Evolutionary conservation across 2,329 filamentous ascomycete species (phyloP).

Genomic region (Arthrobotrys entomopaga): DNA sequence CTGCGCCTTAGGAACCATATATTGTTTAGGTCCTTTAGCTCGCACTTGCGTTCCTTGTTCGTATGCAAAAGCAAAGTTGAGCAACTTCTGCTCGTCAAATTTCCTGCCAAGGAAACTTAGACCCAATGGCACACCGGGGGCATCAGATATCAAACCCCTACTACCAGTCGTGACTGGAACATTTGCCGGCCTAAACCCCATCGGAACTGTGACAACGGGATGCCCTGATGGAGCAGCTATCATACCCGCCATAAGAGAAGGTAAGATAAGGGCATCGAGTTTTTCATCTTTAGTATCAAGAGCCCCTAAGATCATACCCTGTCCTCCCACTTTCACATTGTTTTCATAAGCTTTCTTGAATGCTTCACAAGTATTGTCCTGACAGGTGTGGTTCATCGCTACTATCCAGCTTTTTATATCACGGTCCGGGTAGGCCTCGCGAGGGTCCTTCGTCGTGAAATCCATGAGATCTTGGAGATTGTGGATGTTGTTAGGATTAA

Average conservation of each 20-base stretch:
- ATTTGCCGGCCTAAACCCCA: slow-evolving; percentile 13
- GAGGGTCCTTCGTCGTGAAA: slow-evolving; percentile 20
- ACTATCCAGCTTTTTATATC: slow-evolving; percentile 9
- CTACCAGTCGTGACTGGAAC: not conserved
- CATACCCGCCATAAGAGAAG: not conserved
- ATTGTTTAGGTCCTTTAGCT: slow-evolving; percentile 24
- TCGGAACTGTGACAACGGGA: slow-evolving; percentile 23
- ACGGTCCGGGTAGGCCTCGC: slow-evolving; percentile 25
- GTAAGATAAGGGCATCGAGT: slow-evolving; percentile 29
- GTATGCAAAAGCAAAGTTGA: slow-evolving; percentile 35
- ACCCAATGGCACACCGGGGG: slow-evolving; percentile 12
- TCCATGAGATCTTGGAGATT: slow-evolving; percentile 22
- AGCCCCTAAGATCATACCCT: slow-evolving; percentile 23
- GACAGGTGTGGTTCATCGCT: slow-evolving; percentile 17
- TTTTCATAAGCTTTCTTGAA: slow-evolving; percentile 12
- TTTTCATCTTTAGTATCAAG: not conserved
- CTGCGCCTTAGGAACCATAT: slow-evolving; percentile 30
- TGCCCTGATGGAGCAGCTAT: slow-evolving; percentile 21
- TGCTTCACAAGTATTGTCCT: slow-evolving; percentile 14
- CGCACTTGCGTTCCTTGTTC: slow-evolving; percentile 43
- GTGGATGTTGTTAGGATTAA: slow-evolving; percentile 30
- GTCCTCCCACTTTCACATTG: slow-evolving; percentile 16
- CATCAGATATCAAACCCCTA: slow-evolving; percentile 8
- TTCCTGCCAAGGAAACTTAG: slow-evolving; percentile 14
- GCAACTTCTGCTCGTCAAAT: slow-evolving; percentile 38